Percentiles rank a stretch among this genome's conserved stretches.
Conservation (phyloP, 2,329 filamentous ascomycete species). For the Phialophora tarda region DNA sequence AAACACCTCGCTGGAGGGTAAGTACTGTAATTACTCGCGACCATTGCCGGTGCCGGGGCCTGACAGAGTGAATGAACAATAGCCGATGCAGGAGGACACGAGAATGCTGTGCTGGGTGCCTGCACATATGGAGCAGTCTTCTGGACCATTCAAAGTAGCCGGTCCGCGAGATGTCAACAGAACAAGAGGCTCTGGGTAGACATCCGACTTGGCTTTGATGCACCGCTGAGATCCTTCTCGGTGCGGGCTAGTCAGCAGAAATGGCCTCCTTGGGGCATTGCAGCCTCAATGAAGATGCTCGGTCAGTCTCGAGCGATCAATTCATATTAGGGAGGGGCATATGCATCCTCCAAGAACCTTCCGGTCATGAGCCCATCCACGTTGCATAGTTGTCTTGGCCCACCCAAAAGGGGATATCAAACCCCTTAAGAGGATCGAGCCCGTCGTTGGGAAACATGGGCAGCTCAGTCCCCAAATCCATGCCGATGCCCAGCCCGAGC, state of each 20-base stretch:
- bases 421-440: conserved; percentile 27
- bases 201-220: not conserved
- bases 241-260: too few species aligned
- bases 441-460: conserved; percentile 20
- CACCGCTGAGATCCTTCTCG: not conserved
- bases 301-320: not conserved
- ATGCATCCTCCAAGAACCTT: not conserved
- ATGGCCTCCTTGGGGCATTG: not conserved
- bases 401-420: conserved; percentile 29
- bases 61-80: conserved; percentile 8
- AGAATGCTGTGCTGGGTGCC: not conserved
- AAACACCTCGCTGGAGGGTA: conserved; percentile 41
- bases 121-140: not conserved
- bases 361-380: conserved; percentile 17
- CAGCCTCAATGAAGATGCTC: not conserved
- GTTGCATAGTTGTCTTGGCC: conserved; percentile 25
- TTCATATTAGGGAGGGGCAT: not conserved
- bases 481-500: conserved; percentile 14
- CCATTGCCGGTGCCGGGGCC: not conserved
- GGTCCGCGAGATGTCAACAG: not conserved
- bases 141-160: not conserved
- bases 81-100: not conserved
- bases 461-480: conserved; percentile 16
- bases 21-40: not conserved
- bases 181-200: not conserved